A percentile compares a stretch with the other conserved stretches of the same genome.
phyloP scores from a whole-genome alignment of 768 basidiomycete genomes.

The Tylopilus sp. region DNA sequence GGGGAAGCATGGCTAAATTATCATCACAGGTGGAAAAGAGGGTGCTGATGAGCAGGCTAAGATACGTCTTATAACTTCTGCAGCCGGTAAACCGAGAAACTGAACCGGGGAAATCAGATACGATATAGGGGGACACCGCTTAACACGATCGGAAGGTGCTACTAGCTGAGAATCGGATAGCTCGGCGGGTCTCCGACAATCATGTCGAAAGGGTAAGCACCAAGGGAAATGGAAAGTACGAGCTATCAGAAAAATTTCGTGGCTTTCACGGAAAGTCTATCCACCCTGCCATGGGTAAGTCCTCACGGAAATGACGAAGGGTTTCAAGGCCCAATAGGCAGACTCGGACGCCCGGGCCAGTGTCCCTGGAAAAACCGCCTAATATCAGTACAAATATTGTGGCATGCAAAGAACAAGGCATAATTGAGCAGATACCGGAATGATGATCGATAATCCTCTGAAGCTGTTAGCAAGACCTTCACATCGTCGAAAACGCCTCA shows the following conservation, averaged over 20 bases:
- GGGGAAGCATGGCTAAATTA: constrained; percentile 15
- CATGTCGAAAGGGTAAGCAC: constrained; percentile 1
- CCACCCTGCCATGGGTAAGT: neutral
- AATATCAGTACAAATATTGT: too few relatives aligned
- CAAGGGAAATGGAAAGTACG: neutral
- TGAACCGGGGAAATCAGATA: neutral
- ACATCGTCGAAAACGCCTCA: neutral
- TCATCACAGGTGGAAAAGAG: constrained; percentile 5
- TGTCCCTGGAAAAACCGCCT: too few relatives aligned
- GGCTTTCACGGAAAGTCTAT: constrained; percentile 1
- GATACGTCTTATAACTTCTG: constrained; percentile 13
- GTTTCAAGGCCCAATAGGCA: neutral
- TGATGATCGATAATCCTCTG: neutral
- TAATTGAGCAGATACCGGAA: neutral
- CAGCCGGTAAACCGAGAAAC: neutral
- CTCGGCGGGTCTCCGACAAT: constrained; percentile 1
- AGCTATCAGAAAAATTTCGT: neutral
- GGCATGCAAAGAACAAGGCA: neutral
- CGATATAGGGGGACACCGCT: neutral
- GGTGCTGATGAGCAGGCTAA: constrained; percentile 1
- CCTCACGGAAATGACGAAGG: neutral
- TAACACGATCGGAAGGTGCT: neutral
- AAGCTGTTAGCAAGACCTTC: neutral
- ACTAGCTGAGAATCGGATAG: neutral
- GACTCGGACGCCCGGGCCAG: too few relatives aligned